Evolutionary conservation across 129 eudicot species (phyloP), one percentile per base, ranked within the genome.

Genomic region (Escallonia rubra): DNA sequence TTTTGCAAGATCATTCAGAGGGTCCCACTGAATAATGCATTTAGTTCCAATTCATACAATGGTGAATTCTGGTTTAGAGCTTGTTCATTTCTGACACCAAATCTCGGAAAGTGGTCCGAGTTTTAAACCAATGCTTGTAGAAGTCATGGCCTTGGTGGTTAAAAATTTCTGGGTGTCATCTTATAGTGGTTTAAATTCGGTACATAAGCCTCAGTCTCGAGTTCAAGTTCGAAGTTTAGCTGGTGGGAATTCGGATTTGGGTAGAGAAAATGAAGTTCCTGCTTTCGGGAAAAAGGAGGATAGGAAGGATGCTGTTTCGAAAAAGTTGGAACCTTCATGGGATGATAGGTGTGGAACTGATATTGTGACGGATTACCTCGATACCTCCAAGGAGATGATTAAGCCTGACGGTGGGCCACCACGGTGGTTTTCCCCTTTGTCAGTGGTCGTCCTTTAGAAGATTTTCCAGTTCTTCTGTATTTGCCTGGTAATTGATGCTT

Each of bases 341-440:
- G 97, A 94, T 79, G 99, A 94, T 77, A 96, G 99, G 14, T 89
- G 74, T 85, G 99, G 96, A 41, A 76, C 78, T 62, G 75, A 70
- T 53, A 89, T 75, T 69, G 95, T 94, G 74, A 87, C 89, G 70
- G 97, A 94, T 74, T 94, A 89, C 72, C 78, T 89, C 78, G 97
- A 94, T 73, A 66, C 67, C 50, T 83, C 88, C 0, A 62, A 70
- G 9, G 96, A 94, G 14, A 57, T 94, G 1, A 81, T 85, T 43
- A 89, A 81, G 67, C 84, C 96, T 4, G 96, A 89, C 46, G 99
- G 93, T 48, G 99, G 99, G 48, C 93, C 97, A 3, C 86, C 93
- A 0, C 70, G 99, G 75, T 94, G 99, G 99, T 84, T 94, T 86
- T 80, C 87, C 76, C 97, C 99, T 0, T 66, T 89, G 10, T 79